These are phyloP conservation scores for Graphilbum fragrans DNA, from an alignment of 2,329 filamentous ascomycete species.

Conservation along the genomic window DNA sequence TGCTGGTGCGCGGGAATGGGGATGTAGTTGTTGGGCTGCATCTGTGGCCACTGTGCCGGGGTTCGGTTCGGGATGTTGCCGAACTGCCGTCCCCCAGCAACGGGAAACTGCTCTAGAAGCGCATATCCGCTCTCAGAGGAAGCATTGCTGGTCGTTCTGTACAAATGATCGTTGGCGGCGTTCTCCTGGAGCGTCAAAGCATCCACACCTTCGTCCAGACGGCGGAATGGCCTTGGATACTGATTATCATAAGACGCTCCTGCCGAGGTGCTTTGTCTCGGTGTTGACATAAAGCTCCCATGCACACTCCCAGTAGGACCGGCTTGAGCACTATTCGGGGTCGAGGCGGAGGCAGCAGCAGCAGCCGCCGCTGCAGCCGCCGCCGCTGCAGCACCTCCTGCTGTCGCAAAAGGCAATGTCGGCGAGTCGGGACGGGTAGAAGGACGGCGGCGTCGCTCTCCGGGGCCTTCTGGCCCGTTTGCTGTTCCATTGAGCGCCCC, in stretches of 20 bases:
- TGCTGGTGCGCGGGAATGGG: too few species aligned
- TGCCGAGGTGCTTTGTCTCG: not conserved
- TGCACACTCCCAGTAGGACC: not conserved
- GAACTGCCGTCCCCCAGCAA: not conserved
- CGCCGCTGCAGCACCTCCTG: not conserved
- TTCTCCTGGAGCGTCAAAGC: slow-evolving; percentile 3
- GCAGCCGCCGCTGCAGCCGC: not conserved
- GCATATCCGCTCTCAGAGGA: not conserved
- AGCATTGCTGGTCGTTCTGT: not conserved
- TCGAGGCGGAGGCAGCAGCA: not conserved
- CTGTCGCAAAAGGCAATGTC: slow-evolving; percentile 6
- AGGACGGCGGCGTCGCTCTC: slow-evolving; percentile 7
- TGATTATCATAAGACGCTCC: not conserved
- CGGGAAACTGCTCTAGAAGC: not conserved
- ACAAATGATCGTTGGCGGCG: not conserved
- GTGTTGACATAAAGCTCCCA: not conserved
- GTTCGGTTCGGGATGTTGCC: too few species aligned
- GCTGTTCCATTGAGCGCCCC: not conserved
- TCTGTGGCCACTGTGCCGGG: not conserved
- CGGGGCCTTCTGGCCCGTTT: not conserved
- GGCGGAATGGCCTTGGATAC: not conserved
- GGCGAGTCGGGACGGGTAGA: slow-evolving; percentile 12
- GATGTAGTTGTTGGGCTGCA: not conserved
- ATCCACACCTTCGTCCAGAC: slow-evolving; percentile 5
- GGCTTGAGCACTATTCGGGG: not conserved